phyloP scores from a whole-genome alignment of 1,139 yeast genomes.

The Suhomyces taliae region DNA sequence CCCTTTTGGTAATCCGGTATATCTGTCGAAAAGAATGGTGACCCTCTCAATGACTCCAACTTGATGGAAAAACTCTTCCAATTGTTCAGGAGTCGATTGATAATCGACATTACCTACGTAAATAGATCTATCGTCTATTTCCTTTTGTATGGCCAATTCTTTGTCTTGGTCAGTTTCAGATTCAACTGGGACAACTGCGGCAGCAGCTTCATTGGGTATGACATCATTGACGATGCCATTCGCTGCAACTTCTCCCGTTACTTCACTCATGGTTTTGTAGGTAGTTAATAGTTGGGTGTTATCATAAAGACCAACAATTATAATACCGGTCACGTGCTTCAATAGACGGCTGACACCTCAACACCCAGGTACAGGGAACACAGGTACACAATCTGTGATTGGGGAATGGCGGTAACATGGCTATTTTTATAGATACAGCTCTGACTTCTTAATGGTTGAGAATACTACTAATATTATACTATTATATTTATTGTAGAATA shows the following conservation, averaged over 20 bases:
- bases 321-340: not conserved
- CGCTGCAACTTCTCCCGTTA: not conserved
- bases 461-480: no score
- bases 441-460: no score
- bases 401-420: no score
- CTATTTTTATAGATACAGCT: no score
- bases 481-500: no score
- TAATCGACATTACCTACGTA: conserved; percentile 48
- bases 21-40: conserved; percentile 41
- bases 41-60: conserved; percentile 40
- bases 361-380: no score
- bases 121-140: conserved; percentile 38
- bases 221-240: no score
- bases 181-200: not conserved
- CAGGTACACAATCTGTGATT: no score
- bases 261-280: not conserved
- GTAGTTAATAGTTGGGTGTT: not conserved
- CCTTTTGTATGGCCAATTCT: conserved; percentile 33
- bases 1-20: conserved; percentile 45
- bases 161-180: conserved; percentile 31
- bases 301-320: no score
- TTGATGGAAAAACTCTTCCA: conserved; percentile 36
- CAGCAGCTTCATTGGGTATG: no score
- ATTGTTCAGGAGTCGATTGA: conserved; percentile 42
- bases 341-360: no score